Conservation (phyloP, 495 filamentous ascomycete species). For the Podospora appendiculata region DNA sequence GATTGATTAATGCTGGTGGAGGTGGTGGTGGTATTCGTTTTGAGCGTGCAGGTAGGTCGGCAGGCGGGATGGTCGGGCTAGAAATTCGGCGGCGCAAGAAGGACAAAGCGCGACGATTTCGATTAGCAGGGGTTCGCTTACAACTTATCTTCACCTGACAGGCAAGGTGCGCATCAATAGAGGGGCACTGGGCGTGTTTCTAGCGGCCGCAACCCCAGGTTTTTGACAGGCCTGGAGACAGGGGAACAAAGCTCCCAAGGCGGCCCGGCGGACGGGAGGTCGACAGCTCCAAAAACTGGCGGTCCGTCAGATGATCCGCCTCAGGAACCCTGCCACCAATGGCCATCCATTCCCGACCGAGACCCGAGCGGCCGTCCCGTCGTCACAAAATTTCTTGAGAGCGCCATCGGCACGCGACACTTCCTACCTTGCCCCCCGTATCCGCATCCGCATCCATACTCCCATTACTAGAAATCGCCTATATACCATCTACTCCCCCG, state of each 20-base stretch:
- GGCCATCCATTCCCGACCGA: background rate
- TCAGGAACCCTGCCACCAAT: background rate
- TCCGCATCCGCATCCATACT: background rate
- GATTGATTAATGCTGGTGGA: background rate
- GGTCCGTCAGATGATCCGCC: background rate
- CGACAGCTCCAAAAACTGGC: background rate
- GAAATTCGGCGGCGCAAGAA: conserved; percentile 6
- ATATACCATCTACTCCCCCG: conserved; percentile 1
- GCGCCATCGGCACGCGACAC: background rate
- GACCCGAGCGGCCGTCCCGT: background rate
- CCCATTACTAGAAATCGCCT: background rate
- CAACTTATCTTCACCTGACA: conserved; percentile 11
- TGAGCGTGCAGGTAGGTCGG: background rate
- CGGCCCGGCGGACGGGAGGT: no score
- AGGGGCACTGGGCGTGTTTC: no score
- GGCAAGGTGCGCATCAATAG: no score
- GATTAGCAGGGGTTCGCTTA: background rate
- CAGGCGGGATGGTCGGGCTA: background rate
- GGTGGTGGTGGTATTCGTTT: background rate
- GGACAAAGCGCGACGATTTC: background rate
- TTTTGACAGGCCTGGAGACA: no score
- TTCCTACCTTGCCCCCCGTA: background rate
- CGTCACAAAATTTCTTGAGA: conserved; percentile 11
- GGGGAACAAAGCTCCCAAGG: no score
- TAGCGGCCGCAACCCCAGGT: no score